phyloP scores from a whole-genome alignment of 768 basidiomycete genomes.

The Termitomyces sp. region DNA sequence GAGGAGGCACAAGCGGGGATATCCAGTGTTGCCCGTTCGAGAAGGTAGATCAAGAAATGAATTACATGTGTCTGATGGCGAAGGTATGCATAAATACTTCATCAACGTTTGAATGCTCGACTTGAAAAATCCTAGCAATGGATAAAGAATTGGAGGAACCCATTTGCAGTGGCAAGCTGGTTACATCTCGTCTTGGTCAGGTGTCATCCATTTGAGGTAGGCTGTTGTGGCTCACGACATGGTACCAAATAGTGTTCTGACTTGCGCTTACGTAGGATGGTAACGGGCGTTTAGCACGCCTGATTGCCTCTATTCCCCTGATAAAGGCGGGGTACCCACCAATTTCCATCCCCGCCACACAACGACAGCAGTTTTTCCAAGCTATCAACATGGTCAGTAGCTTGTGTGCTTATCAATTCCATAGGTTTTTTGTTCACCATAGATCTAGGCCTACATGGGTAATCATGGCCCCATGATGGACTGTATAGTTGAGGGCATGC shows the following conservation, averaged over 20 bases:
- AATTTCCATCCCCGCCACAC: conserved; percentile 18
- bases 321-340: conserved; percentile 23
- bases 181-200: conserved; percentile 20
- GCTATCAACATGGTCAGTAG: conserved; percentile 17
- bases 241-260: background rate
- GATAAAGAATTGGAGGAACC: conserved; percentile 20
- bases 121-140: conserved; percentile 13
- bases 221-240: background rate
- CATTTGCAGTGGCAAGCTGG: conserved; percentile 26
- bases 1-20: conserved; percentile 17
- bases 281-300: conserved; percentile 23
- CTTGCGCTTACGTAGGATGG: conserved; percentile 18
- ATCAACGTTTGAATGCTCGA: background rate
- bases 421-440: background rate
- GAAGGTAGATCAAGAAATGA: conserved; percentile 22
- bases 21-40: conserved; percentile 19
- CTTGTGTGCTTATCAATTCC: background rate
- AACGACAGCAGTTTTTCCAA: conserved; percentile 18
- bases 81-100: conserved; percentile 11
- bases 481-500: background rate
- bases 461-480: background rate
- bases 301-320: conserved; percentile 26
- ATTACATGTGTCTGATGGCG: conserved; percentile 22
- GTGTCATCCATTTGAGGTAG: conserved; percentile 25
- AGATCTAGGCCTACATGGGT: background rate